These are phyloP conservation scores for Amauroascus verrucosus DNA, from an alignment of 2,329 filamentous ascomycete genomes.

Conservation along the genomic window DNA sequence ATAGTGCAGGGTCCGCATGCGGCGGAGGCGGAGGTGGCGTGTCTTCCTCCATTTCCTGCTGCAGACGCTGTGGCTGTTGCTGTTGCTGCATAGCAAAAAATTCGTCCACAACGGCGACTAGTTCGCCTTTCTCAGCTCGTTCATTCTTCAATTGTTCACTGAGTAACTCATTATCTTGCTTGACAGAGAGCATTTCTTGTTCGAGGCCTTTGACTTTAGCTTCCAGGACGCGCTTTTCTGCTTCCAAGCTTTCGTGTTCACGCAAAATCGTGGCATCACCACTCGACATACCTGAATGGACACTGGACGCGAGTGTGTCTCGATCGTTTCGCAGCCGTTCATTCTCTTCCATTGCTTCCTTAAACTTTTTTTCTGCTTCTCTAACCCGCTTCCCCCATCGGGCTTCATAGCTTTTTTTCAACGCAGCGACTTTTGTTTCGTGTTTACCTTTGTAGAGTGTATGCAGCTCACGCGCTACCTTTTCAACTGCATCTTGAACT, in stretches of 20 bases:
- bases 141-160: constrained; percentile 47
- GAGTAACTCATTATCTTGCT: constrained; percentile 57
- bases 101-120: constrained; percentile 40
- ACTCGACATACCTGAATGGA: constrained; percentile 20
- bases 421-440: constrained; percentile 83
- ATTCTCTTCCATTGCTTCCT: constrained; percentile 61
- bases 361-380: constrained; percentile 63
- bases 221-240: constrained; percentile 57
- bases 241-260: constrained; percentile 52
- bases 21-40: constrained; percentile 1
- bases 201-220: constrained; percentile 66
- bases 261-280: constrained; percentile 38
- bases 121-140: constrained; percentile 41
- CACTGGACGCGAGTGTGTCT: constrained; percentile 55
- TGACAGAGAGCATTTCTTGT: constrained; percentile 59
- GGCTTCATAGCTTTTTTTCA: constrained; percentile 71
- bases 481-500: constrained; percentile 76
- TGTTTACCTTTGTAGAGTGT: constrained; percentile 93
- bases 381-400: constrained; percentile 81
- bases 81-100: constrained; percentile 36
- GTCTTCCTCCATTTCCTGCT: constrained; percentile 8
- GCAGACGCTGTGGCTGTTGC: constrained; percentile 15
- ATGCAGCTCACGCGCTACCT: constrained; percentile 88
- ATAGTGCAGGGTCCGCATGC: neutral
- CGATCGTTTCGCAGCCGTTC: constrained; percentile 58